Percentiles rank a stretch among this genome's conserved stretches.
phyloP scores from a whole-genome alignment of 192 early-diverging fungal genomes.

The Gryganskiella cystojenkinii region DNA sequence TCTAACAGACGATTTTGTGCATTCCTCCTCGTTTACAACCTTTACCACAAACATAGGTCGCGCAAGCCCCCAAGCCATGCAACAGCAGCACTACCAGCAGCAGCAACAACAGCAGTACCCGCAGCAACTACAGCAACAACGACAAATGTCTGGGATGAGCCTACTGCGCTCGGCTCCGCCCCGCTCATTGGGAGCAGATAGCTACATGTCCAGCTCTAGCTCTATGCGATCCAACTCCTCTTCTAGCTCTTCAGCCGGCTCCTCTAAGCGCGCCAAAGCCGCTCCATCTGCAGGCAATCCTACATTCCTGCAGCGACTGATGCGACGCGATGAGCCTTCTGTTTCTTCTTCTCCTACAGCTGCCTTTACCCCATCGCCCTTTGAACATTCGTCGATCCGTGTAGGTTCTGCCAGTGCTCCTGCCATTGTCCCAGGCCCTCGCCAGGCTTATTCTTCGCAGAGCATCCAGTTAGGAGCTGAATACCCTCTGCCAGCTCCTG shows the following conservation, averaged over 20 bases:
- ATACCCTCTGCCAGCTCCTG: not conserved
- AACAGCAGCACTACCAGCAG: not conserved
- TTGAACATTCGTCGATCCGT: not conserved
- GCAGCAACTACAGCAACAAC: not conserved
- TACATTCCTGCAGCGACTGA: slow-evolving; percentile 1
- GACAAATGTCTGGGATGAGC: not conserved
- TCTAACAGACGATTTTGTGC: slow-evolving; percentile 2
- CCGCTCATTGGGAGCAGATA: no score
- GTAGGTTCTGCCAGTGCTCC: no score
- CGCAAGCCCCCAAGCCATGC: not conserved
- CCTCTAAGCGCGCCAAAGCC: no score
- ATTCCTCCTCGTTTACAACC: slow-evolving; percentile 15
- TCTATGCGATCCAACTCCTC: not conserved
- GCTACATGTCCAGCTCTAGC: not conserved
- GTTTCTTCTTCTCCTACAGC: not conserved
- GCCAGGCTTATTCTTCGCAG: no score
- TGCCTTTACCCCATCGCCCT: not conserved
- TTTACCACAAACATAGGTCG: slow-evolving; percentile 8
- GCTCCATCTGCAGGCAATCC: not conserved
- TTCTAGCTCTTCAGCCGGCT: not conserved
- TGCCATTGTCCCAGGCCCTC: no score
- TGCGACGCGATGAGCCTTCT: not conserved
- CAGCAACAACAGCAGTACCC: not conserved
- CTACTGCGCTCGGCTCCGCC: no score
- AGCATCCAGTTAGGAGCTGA: not conserved